Percentiles rank a stretch among this genome's conserved stretches.
These are phyloP conservation scores for Cucumis hystrix DNA, from an alignment of 306 rosid species.

Conservation along the genomic window DNA sequence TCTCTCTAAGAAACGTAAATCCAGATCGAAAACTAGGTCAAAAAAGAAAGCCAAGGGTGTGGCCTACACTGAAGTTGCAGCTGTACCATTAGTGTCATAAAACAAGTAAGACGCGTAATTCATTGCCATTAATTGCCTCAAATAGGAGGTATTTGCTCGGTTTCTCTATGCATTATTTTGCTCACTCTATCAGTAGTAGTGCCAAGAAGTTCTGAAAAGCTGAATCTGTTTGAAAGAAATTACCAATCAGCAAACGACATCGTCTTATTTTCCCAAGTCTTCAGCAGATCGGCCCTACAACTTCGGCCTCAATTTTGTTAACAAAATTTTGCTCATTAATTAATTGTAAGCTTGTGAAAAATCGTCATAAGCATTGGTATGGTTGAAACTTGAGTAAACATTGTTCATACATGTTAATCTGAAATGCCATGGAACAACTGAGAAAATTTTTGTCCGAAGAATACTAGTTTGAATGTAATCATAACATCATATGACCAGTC, in stretches of 20 bases:
- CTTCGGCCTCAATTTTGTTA: background rate
- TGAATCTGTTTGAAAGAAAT: background rate
- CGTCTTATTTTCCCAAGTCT: background rate
- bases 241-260: background rate
- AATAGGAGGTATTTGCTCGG: background rate
- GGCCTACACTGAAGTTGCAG: constrained; percentile 34
- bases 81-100: constrained; percentile 25
- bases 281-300: background rate
- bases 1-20: constrained; percentile 56
- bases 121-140: background rate
- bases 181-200: background rate
- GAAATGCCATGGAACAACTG: background rate
- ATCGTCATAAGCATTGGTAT: background rate
- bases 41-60: constrained; percentile 48
- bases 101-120: background rate
- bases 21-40: constrained; percentile 35
- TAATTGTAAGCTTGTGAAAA: background rate
- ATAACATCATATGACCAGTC: background rate
- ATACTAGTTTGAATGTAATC: background rate
- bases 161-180: background rate
- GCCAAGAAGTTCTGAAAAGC: background rate
- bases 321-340: background rate
- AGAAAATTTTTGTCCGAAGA: background rate
- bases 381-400: background rate
- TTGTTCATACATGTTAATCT: background rate